Evolutionary conservation across 306 rosid species (phyloP).

Genomic region (Castanospermum australe): DNA sequence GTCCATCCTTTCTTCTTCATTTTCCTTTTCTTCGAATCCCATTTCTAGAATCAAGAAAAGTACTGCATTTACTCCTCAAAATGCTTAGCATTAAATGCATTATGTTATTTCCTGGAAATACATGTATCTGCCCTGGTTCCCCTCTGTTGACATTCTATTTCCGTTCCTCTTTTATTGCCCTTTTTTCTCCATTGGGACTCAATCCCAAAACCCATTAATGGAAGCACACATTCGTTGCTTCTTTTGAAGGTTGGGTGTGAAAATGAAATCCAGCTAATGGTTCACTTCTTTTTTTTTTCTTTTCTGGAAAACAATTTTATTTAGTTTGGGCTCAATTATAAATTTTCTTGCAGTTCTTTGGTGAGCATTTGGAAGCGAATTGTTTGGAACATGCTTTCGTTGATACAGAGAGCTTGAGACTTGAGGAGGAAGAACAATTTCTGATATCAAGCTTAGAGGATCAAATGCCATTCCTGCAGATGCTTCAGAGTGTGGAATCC

Average conservation of each 20-base stretch:
- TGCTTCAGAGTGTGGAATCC: slow-evolving; percentile 76
- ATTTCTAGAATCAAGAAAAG: slow-evolving; percentile 38
- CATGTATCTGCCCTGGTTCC: slow-evolving; percentile 21
- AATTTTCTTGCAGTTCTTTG: slow-evolving; percentile 56
- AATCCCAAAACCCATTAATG: slow-evolving; percentile 21
- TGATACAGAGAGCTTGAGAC: slow-evolving; percentile 36
- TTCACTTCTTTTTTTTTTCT: neutral
- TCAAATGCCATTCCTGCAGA: slow-evolving; percentile 79
- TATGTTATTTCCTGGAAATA: slow-evolving; percentile 37
- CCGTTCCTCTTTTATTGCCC: slow-evolving; percentile 29
- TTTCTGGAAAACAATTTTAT: neutral
- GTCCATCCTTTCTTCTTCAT: neutral
- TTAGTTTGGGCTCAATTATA: neutral
- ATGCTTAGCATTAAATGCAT: slow-evolving; percentile 57
- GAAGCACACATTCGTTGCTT: slow-evolving; percentile 37
- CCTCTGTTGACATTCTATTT: slow-evolving; percentile 37
- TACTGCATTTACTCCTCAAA: slow-evolving; percentile 48
- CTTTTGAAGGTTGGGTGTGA: slow-evolving; percentile 22
- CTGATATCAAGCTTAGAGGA: slow-evolving; percentile 52
- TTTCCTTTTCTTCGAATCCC: slow-evolving; percentile 25
- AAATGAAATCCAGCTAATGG: slow-evolving; percentile 24
- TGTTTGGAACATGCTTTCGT: slow-evolving; percentile 53
- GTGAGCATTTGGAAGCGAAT: slow-evolving; percentile 55
- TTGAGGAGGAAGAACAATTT: slow-evolving; percentile 42
- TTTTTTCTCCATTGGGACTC: slow-evolving; percentile 30